Evolutionary conservation across 176 grass and related monocot species (phyloP).

Genomic region (Oryza officinalis): DNA sequence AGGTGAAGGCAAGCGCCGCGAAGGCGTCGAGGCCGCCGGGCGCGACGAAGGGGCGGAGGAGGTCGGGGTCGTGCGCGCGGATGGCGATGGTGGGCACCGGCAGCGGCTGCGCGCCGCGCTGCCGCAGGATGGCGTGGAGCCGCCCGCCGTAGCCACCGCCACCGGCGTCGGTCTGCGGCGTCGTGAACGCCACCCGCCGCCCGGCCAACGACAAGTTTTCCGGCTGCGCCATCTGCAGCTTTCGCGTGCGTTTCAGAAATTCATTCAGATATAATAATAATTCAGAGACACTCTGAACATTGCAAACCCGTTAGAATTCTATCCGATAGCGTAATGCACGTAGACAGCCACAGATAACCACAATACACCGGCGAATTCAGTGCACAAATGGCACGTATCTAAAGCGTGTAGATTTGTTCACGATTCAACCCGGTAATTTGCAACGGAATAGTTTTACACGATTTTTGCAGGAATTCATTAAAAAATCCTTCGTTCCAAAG

Average conservation of each 20-base stretch:
- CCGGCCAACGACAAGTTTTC: slow-evolving; percentile 47
- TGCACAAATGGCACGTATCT: background rate
- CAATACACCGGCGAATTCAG: background rate
- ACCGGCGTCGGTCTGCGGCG: slow-evolving; percentile 39
- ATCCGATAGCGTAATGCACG: background rate
- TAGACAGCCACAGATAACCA: background rate
- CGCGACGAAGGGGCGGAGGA: slow-evolving; percentile 54
- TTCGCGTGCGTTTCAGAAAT: background rate
- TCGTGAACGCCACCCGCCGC: slow-evolving; percentile 80
- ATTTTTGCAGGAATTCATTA: too few species aligned
- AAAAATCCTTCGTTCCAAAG: too few species aligned
- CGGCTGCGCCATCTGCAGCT: slow-evolving; percentile 35
- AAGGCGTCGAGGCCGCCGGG: slow-evolving; percentile 61
- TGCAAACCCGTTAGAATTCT: background rate
- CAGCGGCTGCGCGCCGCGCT: slow-evolving; percentile 54
- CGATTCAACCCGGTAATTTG: background rate
- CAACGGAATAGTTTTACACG: too few species aligned
- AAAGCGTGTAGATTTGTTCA: background rate
- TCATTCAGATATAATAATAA: slow-evolving; percentile 10
- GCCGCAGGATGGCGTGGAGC: slow-evolving; percentile 50
- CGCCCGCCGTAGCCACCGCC: slow-evolving; percentile 49
- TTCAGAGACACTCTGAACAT: background rate
- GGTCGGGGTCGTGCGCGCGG: slow-evolving; percentile 44
- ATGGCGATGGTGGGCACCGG: slow-evolving; percentile 71
- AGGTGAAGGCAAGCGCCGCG: slow-evolving; percentile 78